Evolutionary conservation across 352 stramenopile species (phyloP).

Genomic region (Blastocystis hominis): DNA sequence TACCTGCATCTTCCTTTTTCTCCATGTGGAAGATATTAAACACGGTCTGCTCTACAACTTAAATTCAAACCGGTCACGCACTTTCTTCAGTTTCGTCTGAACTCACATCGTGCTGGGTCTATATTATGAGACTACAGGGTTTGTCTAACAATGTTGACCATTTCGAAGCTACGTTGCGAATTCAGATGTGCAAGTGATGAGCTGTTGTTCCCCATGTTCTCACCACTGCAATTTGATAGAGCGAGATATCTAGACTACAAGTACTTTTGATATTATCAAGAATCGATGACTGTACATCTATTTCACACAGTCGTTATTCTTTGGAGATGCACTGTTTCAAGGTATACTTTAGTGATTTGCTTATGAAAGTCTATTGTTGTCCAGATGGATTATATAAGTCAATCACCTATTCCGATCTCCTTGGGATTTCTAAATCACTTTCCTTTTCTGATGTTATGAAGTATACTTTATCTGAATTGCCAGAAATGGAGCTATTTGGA

Average conservation of each 20-base stretch:
- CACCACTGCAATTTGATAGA: neutral
- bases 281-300: too few relatives aligned
- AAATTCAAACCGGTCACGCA: neutral
- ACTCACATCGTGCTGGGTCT: neutral
- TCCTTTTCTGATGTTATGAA: too few relatives aligned
- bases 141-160: neutral
- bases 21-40: conserved; percentile 35
- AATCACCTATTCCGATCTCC: too few relatives aligned
- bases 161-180: conserved; percentile 8
- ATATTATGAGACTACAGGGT: neutral
- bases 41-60: conserved; percentile 8
- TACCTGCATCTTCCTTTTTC: conserved; percentile 19
- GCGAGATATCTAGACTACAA: too few relatives aligned
- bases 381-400: too few relatives aligned
- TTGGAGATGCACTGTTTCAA: neutral
- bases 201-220: conserved; percentile 10
- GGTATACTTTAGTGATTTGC: neutral
- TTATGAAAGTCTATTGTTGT: neutral
- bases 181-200: neutral
- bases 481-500: too few relatives aligned
- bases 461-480: too few relatives aligned
- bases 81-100: conserved; percentile 3
- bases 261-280: too few relatives aligned
- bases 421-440: too few relatives aligned
- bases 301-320: too few relatives aligned